Evolutionary conservation across 2,329 filamentous ascomycete species (phyloP).

Genomic region (Colletotrichum lindemuthianum): DNA sequence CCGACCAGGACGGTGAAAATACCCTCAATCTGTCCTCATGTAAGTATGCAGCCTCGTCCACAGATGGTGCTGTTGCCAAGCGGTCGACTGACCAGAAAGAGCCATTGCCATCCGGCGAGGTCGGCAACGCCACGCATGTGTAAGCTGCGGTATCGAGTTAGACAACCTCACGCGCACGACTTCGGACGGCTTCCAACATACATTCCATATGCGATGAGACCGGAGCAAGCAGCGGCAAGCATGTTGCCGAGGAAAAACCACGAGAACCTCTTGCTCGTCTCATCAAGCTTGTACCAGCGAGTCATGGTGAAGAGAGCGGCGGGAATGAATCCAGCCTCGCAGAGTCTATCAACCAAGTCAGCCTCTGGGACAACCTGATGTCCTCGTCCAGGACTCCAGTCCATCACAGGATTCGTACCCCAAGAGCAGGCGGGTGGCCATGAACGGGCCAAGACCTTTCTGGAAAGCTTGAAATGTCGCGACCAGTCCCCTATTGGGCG

Average conservation of each 20-base stretch:
- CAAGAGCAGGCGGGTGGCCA: conserved; percentile 50
- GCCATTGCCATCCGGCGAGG: conserved; percentile 48
- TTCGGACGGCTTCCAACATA: neutral
- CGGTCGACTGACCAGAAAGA: conserved; percentile 41
- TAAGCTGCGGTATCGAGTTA: conserved; percentile 35
- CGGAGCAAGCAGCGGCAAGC: conserved; percentile 50
- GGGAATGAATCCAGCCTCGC: conserved; percentile 57
- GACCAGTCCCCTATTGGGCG: conserved; percentile 44
- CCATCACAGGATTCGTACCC: conserved; percentile 35
- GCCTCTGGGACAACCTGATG: neutral
- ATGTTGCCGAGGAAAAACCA: conserved; percentile 58
- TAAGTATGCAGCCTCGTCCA: neutral
- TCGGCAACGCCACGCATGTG: conserved; percentile 46
- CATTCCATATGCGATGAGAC: conserved; percentile 55
- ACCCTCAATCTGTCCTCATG: conserved; percentile 44
- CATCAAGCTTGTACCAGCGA: conserved; percentile 57
- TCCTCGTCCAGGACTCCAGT: neutral
- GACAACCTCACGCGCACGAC: neutral
- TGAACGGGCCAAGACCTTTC: conserved; percentile 42
- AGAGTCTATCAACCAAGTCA: conserved; percentile 9
- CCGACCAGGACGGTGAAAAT: conserved; percentile 48
- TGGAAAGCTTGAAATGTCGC: conserved; percentile 49
- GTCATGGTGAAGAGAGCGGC: conserved; percentile 59
- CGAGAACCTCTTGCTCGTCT: conserved; percentile 57
- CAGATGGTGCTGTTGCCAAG: neutral